Evolutionary conservation across 1,139 yeast genomes (phyloP), one percentile per base, ranked within the genome.

Genomic region (Taphrina wiesneri): DNA sequence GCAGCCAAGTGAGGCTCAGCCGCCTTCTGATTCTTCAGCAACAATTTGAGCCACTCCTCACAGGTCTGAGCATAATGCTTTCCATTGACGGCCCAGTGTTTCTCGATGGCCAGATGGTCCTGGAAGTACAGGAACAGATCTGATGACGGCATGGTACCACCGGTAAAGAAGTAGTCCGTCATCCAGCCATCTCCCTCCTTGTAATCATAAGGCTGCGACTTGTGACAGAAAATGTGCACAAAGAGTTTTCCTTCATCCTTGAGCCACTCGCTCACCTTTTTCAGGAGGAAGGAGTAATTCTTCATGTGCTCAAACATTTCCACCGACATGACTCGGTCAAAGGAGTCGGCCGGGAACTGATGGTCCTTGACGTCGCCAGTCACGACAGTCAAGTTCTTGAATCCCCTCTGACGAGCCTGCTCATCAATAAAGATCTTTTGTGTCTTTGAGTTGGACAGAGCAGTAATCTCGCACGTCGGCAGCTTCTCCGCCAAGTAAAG

Each of bases 401-500:
- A 62, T 2, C 61, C 66, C 2, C 56, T 36, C 19, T 62, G 54
- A 15, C 60, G 54, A 5, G 66, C 66, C 23, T 53, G 57, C 56
- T 62, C 51, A 36, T 62, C 66, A 46, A 62, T 62, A 36, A 54
- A 56, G 49, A 54, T 19, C 56, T 62, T 62, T 45, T 62, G 66
- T 34, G 66, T 62, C 54, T 53, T 54, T 19, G 60, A 51, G 26
- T 62, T 62, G n/a, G 66, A 62, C 13, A 62, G 51, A 4, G 60
- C 57, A 9, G 60, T 54, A 43, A 56, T 62, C 25, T 54, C 45
- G 49, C 56, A 62, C n/a, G 56, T 46, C 26, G 66, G 66, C 13
- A 62, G 71, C 43, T 62, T 53, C 56, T 72, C 70, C 15, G 78
- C 80, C 46, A 78, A 70, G 67, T 78, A 81, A 25, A 74, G 68